These are phyloP conservation scores for Zychaea mexicana DNA, from an alignment of 371 early-diverging fungal genomes.

Conservation along the genomic window DNA sequence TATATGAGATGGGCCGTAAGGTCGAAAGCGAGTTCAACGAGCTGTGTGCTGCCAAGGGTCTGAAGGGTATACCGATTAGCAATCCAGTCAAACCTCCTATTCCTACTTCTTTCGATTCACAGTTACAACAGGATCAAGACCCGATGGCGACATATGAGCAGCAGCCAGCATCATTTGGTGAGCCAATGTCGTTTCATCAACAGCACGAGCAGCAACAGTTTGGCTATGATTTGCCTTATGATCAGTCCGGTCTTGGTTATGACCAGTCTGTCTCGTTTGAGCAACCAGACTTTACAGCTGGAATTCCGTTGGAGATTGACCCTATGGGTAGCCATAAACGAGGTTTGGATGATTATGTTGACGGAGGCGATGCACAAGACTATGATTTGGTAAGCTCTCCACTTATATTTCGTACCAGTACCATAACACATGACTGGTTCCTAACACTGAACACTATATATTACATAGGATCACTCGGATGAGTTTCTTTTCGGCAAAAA, in stretches of 20 bases:
- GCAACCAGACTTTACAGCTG: neutral
- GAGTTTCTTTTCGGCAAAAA: neutral
- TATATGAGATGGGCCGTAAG: slow-evolving; percentile 63
- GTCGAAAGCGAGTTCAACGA: slow-evolving; percentile 62
- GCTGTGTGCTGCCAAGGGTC: slow-evolving; percentile 44
- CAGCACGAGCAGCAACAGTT: neutral
- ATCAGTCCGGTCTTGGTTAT: neutral
- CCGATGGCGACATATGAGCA: neutral
- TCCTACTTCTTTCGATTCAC: neutral
- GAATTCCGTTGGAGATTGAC: neutral
- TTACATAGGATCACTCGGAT: neutral
- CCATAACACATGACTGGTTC: neutral
- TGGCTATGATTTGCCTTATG: neutral
- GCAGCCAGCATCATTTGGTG: neutral
- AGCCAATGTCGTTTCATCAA: neutral
- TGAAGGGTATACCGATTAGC: slow-evolving; percentile 13
- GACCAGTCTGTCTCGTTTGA: neutral
- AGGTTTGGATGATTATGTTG: neutral
- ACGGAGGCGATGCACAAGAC: neutral
- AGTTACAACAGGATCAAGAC: too few species aligned
- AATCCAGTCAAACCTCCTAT: neutral
- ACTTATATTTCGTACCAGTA: neutral
- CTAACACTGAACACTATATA: neutral
- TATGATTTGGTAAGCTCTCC: neutral
- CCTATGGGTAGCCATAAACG: neutral